A percentile compares a stretch with the other conserved stretches of the same genome.
Evolutionary conservation across 1,139 yeast genomes (phyloP).

Genomic region (Nematodospora anomalae): DNA sequence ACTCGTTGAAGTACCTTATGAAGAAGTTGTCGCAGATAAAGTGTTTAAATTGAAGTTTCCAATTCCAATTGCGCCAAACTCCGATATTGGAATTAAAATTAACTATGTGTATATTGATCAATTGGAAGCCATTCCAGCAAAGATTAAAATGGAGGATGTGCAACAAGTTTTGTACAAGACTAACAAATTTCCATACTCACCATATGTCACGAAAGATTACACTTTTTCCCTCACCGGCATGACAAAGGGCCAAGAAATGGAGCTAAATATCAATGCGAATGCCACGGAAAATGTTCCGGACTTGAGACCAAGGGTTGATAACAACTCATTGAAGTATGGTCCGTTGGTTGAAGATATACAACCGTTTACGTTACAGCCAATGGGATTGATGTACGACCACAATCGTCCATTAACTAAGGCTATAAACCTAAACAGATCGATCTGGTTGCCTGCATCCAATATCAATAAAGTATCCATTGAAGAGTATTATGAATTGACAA

Average conservation of each 20-base stretch:
- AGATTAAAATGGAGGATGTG: conserved; percentile 56
- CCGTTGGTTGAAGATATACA: conserved; percentile 44
- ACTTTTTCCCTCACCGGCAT: conserved; percentile 52
- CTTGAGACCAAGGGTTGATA: conserved; percentile 35
- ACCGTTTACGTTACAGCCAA: conserved; percentile 49
- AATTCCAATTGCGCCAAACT: conserved; percentile 65
- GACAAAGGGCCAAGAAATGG: conserved; percentile 47
- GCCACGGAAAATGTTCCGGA: conserved; percentile 23
- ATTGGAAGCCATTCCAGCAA: conserved; percentile 62
- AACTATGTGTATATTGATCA: conserved; percentile 52
- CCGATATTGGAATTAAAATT: conserved; percentile 50
- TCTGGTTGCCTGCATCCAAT: conserved; percentile 62
- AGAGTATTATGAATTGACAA: conserved; percentile 81
- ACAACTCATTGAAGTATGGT: conserved; percentile 53
- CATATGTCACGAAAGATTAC: conserved; percentile 60
- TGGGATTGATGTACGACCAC: conserved; percentile 63
- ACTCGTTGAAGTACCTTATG: conserved; percentile 28
- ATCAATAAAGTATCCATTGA: conserved; percentile 54
- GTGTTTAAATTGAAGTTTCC: conserved; percentile 54
- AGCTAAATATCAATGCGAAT: conserved; percentile 16
- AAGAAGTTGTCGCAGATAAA: conserved; percentile 30
- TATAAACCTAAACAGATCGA: conserved; percentile 62
- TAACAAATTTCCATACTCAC: conserved; percentile 58
- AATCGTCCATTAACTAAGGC: conserved; percentile 67
- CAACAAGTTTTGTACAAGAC: conserved; percentile 62